Evolutionary conservation across 1,284 basidiomycete species (phyloP).

Genomic region (Exsudoporus floridanus): DNA sequence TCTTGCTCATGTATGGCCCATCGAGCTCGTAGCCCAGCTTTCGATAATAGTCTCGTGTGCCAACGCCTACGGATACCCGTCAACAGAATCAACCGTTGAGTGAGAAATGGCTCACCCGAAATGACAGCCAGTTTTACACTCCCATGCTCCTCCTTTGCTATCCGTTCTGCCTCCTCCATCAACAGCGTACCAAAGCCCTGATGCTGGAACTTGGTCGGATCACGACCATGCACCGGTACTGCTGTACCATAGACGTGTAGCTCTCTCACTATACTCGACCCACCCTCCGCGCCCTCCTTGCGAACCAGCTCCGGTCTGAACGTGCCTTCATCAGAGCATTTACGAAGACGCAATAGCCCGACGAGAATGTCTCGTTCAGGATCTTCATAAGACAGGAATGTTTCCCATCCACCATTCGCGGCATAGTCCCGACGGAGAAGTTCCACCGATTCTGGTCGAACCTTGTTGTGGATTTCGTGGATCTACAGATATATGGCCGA

Average conservation of each 20-base stretch:
- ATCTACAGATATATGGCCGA: constrained; percentile 56
- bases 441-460: constrained; percentile 94
- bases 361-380: constrained; percentile 96
- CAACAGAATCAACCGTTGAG: background rate
- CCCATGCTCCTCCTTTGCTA: constrained; percentile 97
- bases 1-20: constrained; percentile 97
- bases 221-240: constrained; percentile 93
- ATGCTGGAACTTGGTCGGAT: constrained; percentile 98
- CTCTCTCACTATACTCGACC: constrained; percentile 94
- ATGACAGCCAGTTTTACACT: constrained; percentile 95
- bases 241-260: constrained; percentile 99
- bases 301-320: constrained; percentile 90
- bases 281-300: constrained; percentile 67
- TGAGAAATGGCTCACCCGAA: constrained; percentile 58
- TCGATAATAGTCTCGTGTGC: constrained; percentile 93
- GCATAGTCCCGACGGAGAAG: constrained; percentile 96
- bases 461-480: constrained; percentile 98
- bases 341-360: constrained; percentile 88
- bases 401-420: constrained; percentile 99
- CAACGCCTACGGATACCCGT: constrained; percentile 60
- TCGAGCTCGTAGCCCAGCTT: constrained; percentile 92
- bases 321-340: constrained; percentile 95
- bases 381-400: constrained; percentile 98
- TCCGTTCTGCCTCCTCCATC: constrained; percentile 99
- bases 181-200: constrained; percentile 95